These are phyloP conservation scores for Tricholoma sp. DNA, from an alignment of 768 basidiomycete genomes.

Conservation along the genomic window DNA sequence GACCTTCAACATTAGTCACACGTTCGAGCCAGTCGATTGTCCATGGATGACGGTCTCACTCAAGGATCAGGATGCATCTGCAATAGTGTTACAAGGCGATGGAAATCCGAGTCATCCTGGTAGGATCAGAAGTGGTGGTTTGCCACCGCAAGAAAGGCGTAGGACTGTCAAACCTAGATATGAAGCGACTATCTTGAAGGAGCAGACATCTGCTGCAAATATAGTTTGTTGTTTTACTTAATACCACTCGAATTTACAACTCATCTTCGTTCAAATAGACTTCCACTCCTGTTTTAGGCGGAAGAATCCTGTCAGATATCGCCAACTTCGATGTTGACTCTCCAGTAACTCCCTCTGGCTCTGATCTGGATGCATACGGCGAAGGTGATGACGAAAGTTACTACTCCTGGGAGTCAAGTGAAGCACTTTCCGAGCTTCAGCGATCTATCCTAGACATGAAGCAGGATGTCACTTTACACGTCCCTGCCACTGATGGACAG, in stretches of 20 bases:
- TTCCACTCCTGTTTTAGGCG: not conserved
- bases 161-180: not conserved
- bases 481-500: not conserved
- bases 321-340: slow-evolving; percentile 7
- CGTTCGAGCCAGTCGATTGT: not conserved
- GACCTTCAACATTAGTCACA: not conserved
- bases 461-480: not conserved
- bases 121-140: not conserved
- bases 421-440: not conserved
- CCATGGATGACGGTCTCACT: not conserved
- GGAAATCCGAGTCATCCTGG: not conserved
- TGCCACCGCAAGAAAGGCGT: not conserved
- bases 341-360: not conserved
- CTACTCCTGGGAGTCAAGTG: slow-evolving; percentile 8
- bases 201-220: not conserved
- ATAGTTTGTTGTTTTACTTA: not conserved
- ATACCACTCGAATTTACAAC: not conserved
- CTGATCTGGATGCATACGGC: slow-evolving; percentile 3
- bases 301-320: slow-evolving; percentile 13
- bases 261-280: not conserved
- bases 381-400: not conserved
- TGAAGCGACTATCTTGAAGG: not conserved
- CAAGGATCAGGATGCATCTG: not conserved
- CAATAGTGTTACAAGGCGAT: not conserved
- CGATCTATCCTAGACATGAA: not conserved